A percentile compares a stretch with the other conserved stretches of the same genome.
These are phyloP conservation scores for Actinidia arguta DNA, from an alignment of 179 eudicot species.

Conservation along the genomic window DNA sequence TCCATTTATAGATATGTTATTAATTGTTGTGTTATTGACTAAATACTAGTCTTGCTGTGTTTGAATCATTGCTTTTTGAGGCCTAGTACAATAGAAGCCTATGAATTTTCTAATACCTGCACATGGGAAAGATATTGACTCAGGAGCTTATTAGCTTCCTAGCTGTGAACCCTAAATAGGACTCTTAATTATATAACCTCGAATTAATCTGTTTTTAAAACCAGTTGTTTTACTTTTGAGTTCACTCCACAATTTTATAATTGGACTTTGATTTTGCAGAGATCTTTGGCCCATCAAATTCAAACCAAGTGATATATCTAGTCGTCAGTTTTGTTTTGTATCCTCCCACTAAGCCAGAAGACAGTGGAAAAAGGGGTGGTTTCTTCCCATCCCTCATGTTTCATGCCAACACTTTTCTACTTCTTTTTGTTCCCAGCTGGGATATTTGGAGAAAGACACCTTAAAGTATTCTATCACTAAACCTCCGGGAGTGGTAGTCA, in stretches of 20 bases:
- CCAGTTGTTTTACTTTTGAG: no score
- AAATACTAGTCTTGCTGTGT: neutral
- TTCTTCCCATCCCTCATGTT: neutral
- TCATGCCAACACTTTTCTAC: neutral
- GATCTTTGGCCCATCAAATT: neutral
- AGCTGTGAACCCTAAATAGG: no score
- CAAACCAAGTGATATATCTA: neutral
- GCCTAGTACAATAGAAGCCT: neutral
- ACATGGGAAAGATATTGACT: slow-evolving; percentile 33
- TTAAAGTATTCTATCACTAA: no score
- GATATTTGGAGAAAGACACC: neutral
- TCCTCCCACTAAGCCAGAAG: neutral
- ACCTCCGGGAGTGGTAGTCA: no score
- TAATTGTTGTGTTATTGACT: neutral
- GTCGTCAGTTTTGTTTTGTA: no score
- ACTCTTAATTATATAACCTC: no score
- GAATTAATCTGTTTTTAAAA: no score
- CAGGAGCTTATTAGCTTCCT: no score
- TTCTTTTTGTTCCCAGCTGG: neutral
- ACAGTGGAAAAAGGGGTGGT: neutral
- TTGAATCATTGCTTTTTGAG: neutral
- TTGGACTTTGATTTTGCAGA: neutral
- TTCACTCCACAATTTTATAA: neutral
- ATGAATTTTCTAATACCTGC: slow-evolving; percentile 26
- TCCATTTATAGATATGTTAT: no score